Base-by-base conservation (phyloP, 2,329 filamentous ascomycete species). In the Penicillium sp. region DNA sequence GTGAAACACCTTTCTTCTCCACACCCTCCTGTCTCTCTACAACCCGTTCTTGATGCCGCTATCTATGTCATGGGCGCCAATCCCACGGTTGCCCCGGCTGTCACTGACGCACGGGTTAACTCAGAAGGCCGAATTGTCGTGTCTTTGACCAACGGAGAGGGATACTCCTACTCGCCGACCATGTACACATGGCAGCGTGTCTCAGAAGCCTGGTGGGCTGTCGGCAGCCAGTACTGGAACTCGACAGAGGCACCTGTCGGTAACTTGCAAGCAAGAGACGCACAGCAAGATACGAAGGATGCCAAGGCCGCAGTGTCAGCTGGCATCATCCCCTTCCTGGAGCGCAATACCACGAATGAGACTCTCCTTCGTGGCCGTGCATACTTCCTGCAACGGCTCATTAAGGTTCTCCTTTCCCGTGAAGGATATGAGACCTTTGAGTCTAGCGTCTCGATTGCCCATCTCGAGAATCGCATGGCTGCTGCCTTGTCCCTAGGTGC, bases 141-240 rank as follows among this genome's bases (percentile, higher is more conserved):
- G n/a, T 95, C 92, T 0, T 82, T 99, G 58, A 95, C 89, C 25
- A 98, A 97, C 67, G 95, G 95, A 21, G 93, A 99, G 67, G 95
- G 95, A 1, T 99, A 92, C 75, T 88, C 88, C 53, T 99, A 99
- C 75, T 91, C 91, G 1, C 85, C 89, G 0, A 83, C 84, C 19
- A 90, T 99, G 88, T 93, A 87, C 74, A 85, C 88, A 8, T 99
- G 95, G 95, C 93, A 98, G 75, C 87, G 93, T 10, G 81, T 99
- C n/a, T 96, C 92, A 2, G 96, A 99, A 72, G 85, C 91, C 2
- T 99, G 95, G 95, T 99, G 95, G 92, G 93, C 93, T 0, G 92
- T 98, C 0, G 93, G 93, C 19, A 96, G 91, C 66, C 95, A 99
- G 72, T 99, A 99, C 74, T 99, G 95, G 96, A 98, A 99, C 75